These are phyloP conservation scores for Mrakia gelida DNA, from an alignment of 768 basidiomycete genomes.

Conservation along the genomic window DNA sequence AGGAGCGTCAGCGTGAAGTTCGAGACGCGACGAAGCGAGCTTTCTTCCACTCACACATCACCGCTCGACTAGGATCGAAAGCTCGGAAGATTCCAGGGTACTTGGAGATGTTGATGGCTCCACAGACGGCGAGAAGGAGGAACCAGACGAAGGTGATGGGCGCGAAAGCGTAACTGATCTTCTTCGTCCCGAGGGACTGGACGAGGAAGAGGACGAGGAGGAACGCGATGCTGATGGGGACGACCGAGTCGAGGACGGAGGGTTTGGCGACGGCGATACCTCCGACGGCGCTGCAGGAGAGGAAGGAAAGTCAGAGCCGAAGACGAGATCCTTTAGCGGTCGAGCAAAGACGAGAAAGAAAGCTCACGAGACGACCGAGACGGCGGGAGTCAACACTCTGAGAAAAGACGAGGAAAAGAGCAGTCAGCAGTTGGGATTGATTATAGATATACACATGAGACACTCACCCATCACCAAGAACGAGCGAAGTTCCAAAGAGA, in stretches of 20 bases:
- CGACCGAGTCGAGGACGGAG: slow-evolving; percentile 50
- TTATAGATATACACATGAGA: too few species aligned
- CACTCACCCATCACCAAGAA: neutral
- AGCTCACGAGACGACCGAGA: slow-evolving; percentile 47
- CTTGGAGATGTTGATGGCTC: slow-evolving; percentile 56
- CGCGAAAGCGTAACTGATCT: slow-evolving; percentile 55
- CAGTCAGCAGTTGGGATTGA: neutral
- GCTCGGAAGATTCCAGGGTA: slow-evolving; percentile 62
- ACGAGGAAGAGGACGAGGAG: slow-evolving; percentile 56
- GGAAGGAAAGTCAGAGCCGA: neutral
- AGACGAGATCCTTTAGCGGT: neutral
- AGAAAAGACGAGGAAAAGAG: too few species aligned
- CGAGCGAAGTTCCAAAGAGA: neutral
- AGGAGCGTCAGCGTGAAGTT: slow-evolving; percentile 1
- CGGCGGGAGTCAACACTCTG: too few species aligned
- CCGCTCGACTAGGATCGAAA: slow-evolving; percentile 62
- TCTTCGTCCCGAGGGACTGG: slow-evolving; percentile 59
- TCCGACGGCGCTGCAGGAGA: slow-evolving; percentile 50
- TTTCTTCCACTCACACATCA: slow-evolving; percentile 52
- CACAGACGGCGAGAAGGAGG: slow-evolving; percentile 52
- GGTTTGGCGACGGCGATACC: slow-evolving; percentile 64
- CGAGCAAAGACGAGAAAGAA: slow-evolving; percentile 34
- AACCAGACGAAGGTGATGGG: slow-evolving; percentile 62
- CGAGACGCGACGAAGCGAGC: neutral
- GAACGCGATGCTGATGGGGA: slow-evolving; percentile 60